phyloP scores from a whole-genome alignment of 1,284 basidiomycete species.

The Ganoderma meredithae region DNA sequence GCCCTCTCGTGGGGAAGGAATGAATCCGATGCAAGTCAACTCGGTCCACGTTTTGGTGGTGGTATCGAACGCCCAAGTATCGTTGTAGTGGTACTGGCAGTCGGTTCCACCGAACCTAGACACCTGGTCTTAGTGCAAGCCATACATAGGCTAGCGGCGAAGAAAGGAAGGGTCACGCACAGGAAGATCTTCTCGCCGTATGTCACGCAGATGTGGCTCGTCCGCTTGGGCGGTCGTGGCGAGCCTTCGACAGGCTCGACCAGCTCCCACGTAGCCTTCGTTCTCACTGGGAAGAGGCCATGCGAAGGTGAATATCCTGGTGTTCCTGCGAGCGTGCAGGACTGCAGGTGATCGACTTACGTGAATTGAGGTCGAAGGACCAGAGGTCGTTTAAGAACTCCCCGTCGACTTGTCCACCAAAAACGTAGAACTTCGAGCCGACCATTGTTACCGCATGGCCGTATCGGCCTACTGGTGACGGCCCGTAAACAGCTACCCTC shows the following conservation, averaged over 20 bases:
- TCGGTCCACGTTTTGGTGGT: conserved; percentile 89
- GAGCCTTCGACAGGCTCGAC: conserved; percentile 65
- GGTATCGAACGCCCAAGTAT: conserved; percentile 97
- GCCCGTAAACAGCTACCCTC: conserved; percentile 78
- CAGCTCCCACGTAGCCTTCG: conserved; percentile 82
- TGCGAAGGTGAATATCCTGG: conserved; percentile 6
- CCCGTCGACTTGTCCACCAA: conserved; percentile 97
- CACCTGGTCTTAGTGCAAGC: conserved; percentile 16
- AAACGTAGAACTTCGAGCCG: conserved; percentile 92
- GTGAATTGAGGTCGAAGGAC: conserved; percentile 94
- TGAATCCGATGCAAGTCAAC: conserved; percentile 96
- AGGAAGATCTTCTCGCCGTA: conserved; percentile 88
- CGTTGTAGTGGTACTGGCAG: conserved; percentile 98
- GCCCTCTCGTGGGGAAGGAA: conserved; percentile 95
- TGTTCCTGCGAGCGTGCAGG: conserved; percentile 13
- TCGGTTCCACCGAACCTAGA: conserved; percentile 96
- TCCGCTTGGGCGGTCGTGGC: conserved; percentile 85
- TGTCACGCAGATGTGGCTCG: conserved; percentile 92
- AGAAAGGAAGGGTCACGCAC: conserved; percentile 52
- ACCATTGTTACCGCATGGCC: conserved; percentile 96
- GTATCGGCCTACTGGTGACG: conserved; percentile 88
- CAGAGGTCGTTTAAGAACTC: conserved; percentile 97
- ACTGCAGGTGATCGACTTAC: conserved; percentile 61
- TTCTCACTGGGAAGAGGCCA: conserved; percentile 59
- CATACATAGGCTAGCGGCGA: conserved; percentile 6